Conservation (phyloP, 1,284 basidiomycete genomes). For the Malassezia pachydermatis region DNA sequence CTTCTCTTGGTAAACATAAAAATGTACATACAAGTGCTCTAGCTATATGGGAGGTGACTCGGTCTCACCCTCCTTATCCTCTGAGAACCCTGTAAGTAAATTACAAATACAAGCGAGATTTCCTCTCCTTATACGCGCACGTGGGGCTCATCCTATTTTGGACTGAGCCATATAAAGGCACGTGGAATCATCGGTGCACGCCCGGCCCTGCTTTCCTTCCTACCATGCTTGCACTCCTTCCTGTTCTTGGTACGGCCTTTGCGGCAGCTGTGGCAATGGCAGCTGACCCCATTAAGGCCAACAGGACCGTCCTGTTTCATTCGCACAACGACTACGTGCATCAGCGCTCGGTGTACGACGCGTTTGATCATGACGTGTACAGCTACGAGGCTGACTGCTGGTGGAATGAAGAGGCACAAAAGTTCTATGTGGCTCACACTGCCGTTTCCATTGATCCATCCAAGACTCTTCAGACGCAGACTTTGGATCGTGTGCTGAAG, state of each 20-base stretch:
- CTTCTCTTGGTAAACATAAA: too few relatives aligned
- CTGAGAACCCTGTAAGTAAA: too few relatives aligned
- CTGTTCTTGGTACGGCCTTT: not conserved
- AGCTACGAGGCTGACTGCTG: conserved; percentile 34
- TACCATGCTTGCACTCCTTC: not conserved
- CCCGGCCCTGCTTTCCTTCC: too few relatives aligned
- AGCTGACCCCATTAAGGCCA: conserved; percentile 4
- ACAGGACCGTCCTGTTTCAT: conserved; percentile 22
- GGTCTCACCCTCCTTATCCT: too few relatives aligned
- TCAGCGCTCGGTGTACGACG: conserved; percentile 26
- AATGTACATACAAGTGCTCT: too few relatives aligned
- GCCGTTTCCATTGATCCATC: conserved; percentile 23
- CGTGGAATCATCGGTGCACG: too few relatives aligned
- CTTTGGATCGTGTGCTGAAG: conserved; percentile 24
- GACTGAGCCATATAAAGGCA: too few relatives aligned
- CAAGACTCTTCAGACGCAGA: conserved; percentile 26
- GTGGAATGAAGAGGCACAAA: conserved; percentile 24
- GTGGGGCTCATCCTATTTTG: too few relatives aligned
- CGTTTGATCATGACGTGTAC: conserved; percentile 24
- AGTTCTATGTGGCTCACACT: conserved; percentile 37
- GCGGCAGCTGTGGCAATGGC: too few relatives aligned
- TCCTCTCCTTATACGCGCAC: too few relatives aligned
- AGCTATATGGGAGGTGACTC: too few relatives aligned
- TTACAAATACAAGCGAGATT: too few relatives aligned
- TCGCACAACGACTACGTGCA: conserved; percentile 39